Evolutionary conservation across 768 basidiomycete species (phyloP), one percentile per base, ranked within the genome.

Genomic region (Tricholoma matsutake): DNA sequence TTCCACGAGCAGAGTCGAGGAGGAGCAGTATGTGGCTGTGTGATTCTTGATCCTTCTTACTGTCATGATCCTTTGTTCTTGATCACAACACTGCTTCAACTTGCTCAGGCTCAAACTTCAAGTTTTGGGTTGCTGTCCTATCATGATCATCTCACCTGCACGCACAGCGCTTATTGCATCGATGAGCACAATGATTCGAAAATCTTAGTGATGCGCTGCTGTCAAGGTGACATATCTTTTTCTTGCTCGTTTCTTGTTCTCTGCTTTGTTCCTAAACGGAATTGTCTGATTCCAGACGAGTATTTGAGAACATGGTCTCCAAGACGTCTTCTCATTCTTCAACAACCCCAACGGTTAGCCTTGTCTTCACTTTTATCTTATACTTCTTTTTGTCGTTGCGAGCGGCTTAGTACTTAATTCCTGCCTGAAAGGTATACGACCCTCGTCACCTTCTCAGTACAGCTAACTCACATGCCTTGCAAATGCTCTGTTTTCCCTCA

Each of bases 271-370:
- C 60, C 37, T 18, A 58, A 25, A n/a, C 22, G 22, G 60, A 54
- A 59, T 64, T 61, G 63, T 62, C 64, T 61, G 31, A 53, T 20
- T 35, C 52, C 28, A 39, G 58, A 63, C 65, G 61, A 61, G 57
- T 52, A 32, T 31, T 57, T 52, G 32, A 32, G 51, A 39, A 41
- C 32, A 34, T 29, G 56, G 64, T 67, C 61, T 60, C 64, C 43
- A 63, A 41, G 65, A 35, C 54, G 59, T 34, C 52, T 34, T 58
- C 58, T 47, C 64, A 57, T 58, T 64, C 61, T 31, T 32, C 57
- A 34, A 53, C 41, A 56, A 60, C 47, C 39, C 63, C 62, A 67
- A 62, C 58, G 53, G 41, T 39, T 18, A 32, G 56, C 51, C 51
- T 57, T 52, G 60, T 63, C 39, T 49, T 60, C 58, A 32, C 51